These are phyloP conservation scores for Osmanthus fragrans DNA, from an alignment of 257 asterid species.

Conservation along the genomic window DNA sequence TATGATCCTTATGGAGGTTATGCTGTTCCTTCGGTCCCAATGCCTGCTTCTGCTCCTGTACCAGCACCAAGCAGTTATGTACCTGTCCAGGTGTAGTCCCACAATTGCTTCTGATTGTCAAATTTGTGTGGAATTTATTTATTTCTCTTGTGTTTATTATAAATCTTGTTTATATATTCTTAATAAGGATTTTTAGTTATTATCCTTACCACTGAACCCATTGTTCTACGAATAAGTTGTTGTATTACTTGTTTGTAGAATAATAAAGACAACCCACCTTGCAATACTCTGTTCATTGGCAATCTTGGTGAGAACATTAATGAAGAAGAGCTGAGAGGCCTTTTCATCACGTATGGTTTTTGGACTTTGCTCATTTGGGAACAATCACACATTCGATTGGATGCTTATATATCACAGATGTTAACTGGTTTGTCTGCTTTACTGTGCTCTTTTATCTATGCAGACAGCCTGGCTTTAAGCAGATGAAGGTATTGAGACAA, in stretches of 20 bases:
- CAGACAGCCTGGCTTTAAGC: constrained; percentile 99
- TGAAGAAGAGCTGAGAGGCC: constrained; percentile 93
- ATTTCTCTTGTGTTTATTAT: not conserved
- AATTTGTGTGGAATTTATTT: not conserved
- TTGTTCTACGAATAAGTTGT: not conserved
- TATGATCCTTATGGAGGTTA: constrained; percentile 94
- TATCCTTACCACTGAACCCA: not conserved
- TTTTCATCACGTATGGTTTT: constrained; percentile 66
- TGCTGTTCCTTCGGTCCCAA: constrained; percentile 77
- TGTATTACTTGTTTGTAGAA: constrained; percentile 51
- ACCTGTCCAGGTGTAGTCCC: constrained; percentile 75
- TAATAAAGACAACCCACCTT: constrained; percentile 95
- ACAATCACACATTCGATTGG: constrained; percentile 3
- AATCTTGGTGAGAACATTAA: constrained; percentile 94
- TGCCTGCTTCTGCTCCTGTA: constrained; percentile 88
- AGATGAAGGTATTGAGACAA: constrained; percentile 95
- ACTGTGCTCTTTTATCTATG: constrained; percentile 11
- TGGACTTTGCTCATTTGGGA: constrained; percentile 21
- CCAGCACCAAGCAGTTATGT: constrained; percentile 92
- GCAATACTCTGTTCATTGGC: constrained; percentile 98
- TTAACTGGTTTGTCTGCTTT: constrained; percentile 23
- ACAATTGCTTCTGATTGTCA: constrained; percentile 5
- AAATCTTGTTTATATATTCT: not conserved
- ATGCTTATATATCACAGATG: not conserved
- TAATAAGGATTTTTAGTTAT: not conserved